A percentile compares a stretch with the other conserved stretches of the same genome.
Conservation (phyloP, 2,329 filamentous ascomycete genomes). For the Biscogniauxia mediterranea region DNA sequence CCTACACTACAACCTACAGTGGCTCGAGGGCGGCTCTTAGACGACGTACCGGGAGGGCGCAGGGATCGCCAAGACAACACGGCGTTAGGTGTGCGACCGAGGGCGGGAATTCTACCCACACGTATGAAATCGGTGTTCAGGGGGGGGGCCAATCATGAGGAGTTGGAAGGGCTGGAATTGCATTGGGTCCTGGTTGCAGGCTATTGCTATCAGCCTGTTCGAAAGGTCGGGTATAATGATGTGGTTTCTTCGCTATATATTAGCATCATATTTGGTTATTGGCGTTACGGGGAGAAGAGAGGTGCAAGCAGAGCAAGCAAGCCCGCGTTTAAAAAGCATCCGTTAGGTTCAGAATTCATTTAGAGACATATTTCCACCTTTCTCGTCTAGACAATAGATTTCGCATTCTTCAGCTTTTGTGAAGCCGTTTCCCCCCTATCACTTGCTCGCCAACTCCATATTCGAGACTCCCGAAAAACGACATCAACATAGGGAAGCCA, state of each 20-base stretch:
- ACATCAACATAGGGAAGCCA: too few species aligned
- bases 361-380: background rate
- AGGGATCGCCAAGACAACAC: background rate
- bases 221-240: background rate
- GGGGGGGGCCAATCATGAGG: background rate
- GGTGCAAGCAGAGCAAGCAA: background rate
- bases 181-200: conserved; percentile 14
- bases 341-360: background rate
- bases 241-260: background rate
- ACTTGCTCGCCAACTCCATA: too few species aligned
- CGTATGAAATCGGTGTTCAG: background rate
- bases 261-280: background rate
- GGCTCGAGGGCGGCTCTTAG: background rate
- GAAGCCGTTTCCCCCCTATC: too few species aligned
- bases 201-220: conserved; percentile 22
- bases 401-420: background rate
- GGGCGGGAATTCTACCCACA: conserved; percentile 2
- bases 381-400: background rate
- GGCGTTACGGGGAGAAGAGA: background rate
- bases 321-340: background rate
- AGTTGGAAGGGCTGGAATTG: conserved; percentile 1
- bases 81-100: conserved; percentile 5
- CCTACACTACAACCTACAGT: too few species aligned
- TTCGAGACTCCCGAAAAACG: too few species aligned
- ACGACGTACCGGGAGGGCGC: background rate